phyloP scores from a whole-genome alignment of 1,139 yeast species.

The Yamadazyma songkhlaensis region DNA sequence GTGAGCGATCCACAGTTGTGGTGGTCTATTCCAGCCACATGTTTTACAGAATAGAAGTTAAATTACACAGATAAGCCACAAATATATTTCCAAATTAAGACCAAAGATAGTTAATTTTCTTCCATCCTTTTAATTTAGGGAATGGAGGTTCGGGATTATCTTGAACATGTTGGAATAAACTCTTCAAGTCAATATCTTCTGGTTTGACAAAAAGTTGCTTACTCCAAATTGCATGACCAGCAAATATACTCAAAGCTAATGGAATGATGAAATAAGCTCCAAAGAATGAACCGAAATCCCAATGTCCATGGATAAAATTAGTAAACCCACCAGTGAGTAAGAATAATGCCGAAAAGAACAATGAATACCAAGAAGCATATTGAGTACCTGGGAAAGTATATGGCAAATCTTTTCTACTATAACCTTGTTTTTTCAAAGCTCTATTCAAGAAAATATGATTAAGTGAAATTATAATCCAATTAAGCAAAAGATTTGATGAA shows the following conservation, averaged over 20 bases:
- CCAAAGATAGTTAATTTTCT: neutral
- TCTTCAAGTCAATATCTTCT: slow-evolving; percentile 29
- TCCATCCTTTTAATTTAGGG: slow-evolving; percentile 19
- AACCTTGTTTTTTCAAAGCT: slow-evolving; percentile 35
- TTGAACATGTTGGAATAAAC: slow-evolving; percentile 31
- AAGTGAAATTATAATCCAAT: slow-evolving; percentile 35
- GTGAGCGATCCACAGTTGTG: too few species aligned
- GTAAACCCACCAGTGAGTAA: slow-evolving; percentile 40
- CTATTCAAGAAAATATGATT: slow-evolving; percentile 21
- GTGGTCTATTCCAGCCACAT: too few species aligned
- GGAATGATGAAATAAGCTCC: slow-evolving; percentile 38
- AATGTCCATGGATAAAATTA: slow-evolving; percentile 34
- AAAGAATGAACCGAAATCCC: slow-evolving; percentile 30
- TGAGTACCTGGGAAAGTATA: slow-evolving; percentile 25
- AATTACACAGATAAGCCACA: too few species aligned
- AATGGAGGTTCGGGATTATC: slow-evolving; percentile 37
- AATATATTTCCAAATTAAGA: neutral
- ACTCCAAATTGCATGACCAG: slow-evolving; percentile 27
- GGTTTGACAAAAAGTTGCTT: slow-evolving; percentile 22
- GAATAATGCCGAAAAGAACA: slow-evolving; percentile 27
- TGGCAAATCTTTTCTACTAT: slow-evolving; percentile 24
- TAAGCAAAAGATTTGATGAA: slow-evolving; percentile 40
- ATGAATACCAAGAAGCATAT: slow-evolving; percentile 34
- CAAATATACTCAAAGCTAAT: slow-evolving; percentile 21
- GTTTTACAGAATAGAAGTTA: too few species aligned